phyloP scores from a whole-genome alignment of 129 eudicot species.

The Arctium minus region DNA sequence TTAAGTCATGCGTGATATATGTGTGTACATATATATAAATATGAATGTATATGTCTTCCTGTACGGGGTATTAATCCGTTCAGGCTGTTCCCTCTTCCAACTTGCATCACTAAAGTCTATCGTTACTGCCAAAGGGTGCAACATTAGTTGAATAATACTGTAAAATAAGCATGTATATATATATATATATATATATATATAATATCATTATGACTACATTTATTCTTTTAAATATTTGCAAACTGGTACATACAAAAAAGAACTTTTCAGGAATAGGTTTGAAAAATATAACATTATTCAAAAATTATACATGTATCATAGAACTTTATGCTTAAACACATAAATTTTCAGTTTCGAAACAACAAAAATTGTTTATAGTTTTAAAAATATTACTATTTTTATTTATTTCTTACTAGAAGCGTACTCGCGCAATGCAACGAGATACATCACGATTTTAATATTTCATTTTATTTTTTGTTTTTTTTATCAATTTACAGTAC shows the following conservation, averaged over 20 bases:
- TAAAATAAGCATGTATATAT: background rate
- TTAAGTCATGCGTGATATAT: background rate
- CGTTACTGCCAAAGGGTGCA: background rate
- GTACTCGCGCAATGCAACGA: too few relatives aligned
- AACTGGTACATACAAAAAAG: background rate
- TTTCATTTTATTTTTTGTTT: too few relatives aligned
- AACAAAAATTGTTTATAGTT: too few relatives aligned
- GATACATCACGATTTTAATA: too few relatives aligned
- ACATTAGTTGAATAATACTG: background rate
- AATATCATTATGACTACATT: background rate
- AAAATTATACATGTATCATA: background rate
- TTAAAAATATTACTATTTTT: too few relatives aligned
- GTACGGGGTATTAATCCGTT: background rate
- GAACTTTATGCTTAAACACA: background rate
- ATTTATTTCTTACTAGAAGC: background rate
- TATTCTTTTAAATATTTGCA: background rate
- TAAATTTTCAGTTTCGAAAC: background rate
- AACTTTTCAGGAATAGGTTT: background rate
- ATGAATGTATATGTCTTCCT: constrained; percentile 11
- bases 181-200: too few relatives aligned
- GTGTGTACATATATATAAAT: too few relatives aligned
- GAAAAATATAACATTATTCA: background rate
- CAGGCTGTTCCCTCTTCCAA: background rate
- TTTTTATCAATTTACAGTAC: too few relatives aligned
- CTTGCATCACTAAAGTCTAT: constrained; percentile 3